A percentile compares a stretch with the other conserved stretches of the same genome.
phyloP scores from a whole-genome alignment of 1,139 yeast species.

The Kluyveromyces marxianus region DNA sequence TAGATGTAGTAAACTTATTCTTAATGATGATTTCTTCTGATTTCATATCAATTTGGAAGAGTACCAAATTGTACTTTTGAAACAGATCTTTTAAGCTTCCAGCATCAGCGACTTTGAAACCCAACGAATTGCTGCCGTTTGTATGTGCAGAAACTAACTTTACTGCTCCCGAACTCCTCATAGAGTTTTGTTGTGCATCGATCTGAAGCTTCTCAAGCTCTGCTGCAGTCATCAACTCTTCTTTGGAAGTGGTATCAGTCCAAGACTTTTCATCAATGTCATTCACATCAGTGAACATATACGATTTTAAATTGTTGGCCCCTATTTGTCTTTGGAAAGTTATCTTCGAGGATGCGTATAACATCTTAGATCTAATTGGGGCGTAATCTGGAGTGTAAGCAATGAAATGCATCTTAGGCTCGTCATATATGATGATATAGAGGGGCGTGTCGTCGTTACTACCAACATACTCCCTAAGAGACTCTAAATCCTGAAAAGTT shows the following conservation, averaged over 20 bases:
- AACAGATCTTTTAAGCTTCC: slow-evolving; percentile 19
- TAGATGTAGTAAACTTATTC: slow-evolving; percentile 13
- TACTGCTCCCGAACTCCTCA: slow-evolving; percentile 17
- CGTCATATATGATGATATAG: slow-evolving; percentile 48
- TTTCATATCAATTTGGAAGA: slow-evolving; percentile 33
- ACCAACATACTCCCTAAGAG: slow-evolving; percentile 20
- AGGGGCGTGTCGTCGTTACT: slow-evolving; percentile 44
- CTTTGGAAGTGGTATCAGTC: slow-evolving; percentile 26
- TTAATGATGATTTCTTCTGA: slow-evolving; percentile 33
- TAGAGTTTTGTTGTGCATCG: slow-evolving; percentile 22
- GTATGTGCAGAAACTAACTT: slow-evolving; percentile 4
- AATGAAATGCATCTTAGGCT: slow-evolving; percentile 45
- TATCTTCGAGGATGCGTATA: slow-evolving; percentile 85
- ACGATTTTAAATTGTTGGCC: slow-evolving; percentile 50
- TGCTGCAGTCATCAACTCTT: slow-evolving; percentile 48
- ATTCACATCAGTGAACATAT: slow-evolving; percentile 49
- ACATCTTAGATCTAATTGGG: slow-evolving; percentile 78
- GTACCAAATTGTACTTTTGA: slow-evolving; percentile 24
- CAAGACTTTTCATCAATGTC: slow-evolving; percentile 55
- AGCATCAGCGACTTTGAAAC: slow-evolving; percentile 12
- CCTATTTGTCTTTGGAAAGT: slow-evolving; percentile 70
- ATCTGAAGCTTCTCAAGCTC: slow-evolving; percentile 37
- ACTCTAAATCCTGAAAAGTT: slow-evolving; percentile 32
- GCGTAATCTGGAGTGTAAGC: slow-evolving; percentile 86
- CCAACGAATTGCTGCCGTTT: background rate